phyloP scores from a whole-genome alignment of 768 basidiomycete genomes.

The Strobilomyces dryophilus region DNA sequence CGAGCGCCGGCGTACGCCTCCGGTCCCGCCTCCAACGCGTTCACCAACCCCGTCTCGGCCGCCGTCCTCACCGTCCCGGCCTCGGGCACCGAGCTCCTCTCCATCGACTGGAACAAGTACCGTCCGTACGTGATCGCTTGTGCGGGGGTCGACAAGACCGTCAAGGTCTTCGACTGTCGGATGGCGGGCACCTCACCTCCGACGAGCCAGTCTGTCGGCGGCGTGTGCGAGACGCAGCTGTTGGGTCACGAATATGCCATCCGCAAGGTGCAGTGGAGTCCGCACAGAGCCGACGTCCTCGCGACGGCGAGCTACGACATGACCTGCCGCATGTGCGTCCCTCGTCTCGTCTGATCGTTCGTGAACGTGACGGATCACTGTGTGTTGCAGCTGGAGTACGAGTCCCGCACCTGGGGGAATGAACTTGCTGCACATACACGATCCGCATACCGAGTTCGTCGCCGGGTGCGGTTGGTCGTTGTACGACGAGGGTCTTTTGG shows the following conservation, averaged over 20 bases:
- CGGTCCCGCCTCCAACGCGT: constrained; percentile 48
- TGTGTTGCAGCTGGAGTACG: constrained; percentile 65
- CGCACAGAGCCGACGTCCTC: constrained; percentile 66
- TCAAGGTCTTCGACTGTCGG: constrained; percentile 84
- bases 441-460: constrained; percentile 92
- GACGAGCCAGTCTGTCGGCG: constrained; percentile 55
- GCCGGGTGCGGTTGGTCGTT: constrained; percentile 91
- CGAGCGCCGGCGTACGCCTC: constrained; percentile 58
- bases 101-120: constrained; percentile 94
- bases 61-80: constrained; percentile 76
- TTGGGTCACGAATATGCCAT: constrained; percentile 89
- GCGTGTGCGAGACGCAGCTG: constrained; percentile 64
- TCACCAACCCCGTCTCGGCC: constrained; percentile 64
- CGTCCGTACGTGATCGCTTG: constrained; percentile 72
- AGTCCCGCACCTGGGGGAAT: constrained; percentile 43
- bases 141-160: constrained; percentile 71
- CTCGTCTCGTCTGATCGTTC: not conserved
- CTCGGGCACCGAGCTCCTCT: constrained; percentile 71
- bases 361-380: not conserved
- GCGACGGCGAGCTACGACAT: constrained; percentile 87
- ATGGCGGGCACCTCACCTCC: constrained; percentile 62
- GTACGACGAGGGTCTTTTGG: constrained; percentile 81
- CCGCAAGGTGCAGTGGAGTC: constrained; percentile 86
- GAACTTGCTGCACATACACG: constrained; percentile 67
- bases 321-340: constrained; percentile 84